Base-by-base conservation (phyloP, 345 rosid species). In the Linum tenue region DNA sequence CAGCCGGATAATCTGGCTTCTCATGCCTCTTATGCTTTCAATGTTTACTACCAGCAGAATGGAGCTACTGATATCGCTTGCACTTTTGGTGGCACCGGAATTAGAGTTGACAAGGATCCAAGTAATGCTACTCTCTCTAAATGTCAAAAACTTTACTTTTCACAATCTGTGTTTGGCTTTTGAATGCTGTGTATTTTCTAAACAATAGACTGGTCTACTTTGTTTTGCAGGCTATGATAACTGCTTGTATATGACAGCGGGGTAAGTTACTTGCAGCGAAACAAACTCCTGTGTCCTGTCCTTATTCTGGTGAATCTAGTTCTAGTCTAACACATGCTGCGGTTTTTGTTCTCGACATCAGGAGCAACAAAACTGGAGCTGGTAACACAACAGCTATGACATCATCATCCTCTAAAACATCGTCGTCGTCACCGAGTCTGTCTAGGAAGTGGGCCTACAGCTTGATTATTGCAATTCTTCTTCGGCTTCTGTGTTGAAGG, bases 11-110 rank as follows among this genome's bases (percentile, higher is more conserved):
- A 87, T 10, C 75, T 88, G 67, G 82, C 83, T 57, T 94, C 97
- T 74, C 99, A 90, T 72, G 97, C 99, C 50, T 94, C 99, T 40
- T 94, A 57, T 22, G 97, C 92, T 14, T 86, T 90, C 76, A 90
- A 94, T 79, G 76, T 84, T 73, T 94, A 85, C 69, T 94, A 78
- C 81, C 97, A 94, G 74, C 97, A 88, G 70, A 86, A 88, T 65
- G 89, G 96, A 17, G 97, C 92, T 5, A 75, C 76, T 7, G 96
- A 94, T 17, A 72, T 90, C 11, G 92, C 95, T 64, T 90, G 97
- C 78, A 82, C 86, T 72, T 94, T 94, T 57, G 92, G 97, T 58
- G 97, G 96, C 61, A 73, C 78, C 8, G 99, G 95, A 5, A 77
- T 86, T 67, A 88, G 76, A 75, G 97, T 94, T 64, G 84, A 85